These are phyloP conservation scores for Podospora appendiculata DNA, from an alignment of 495 filamentous ascomycete species.

Conservation along the genomic window DNA sequence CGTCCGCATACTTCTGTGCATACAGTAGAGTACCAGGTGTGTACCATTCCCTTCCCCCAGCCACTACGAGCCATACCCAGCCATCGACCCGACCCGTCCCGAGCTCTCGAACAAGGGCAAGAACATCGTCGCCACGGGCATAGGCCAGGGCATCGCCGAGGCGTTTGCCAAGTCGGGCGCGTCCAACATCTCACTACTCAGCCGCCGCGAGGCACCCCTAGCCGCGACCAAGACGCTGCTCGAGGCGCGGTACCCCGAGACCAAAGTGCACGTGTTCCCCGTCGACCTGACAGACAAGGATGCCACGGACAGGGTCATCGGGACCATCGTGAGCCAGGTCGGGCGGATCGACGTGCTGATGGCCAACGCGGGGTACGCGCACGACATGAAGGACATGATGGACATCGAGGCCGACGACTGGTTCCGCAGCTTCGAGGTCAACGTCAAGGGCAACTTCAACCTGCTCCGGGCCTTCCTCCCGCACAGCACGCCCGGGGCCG, in stretches of 20 bases:
- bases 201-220: slow-evolving; percentile 11
- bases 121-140: slow-evolving; percentile 37
- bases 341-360: slow-evolving; percentile 26
- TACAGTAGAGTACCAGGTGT: too few relatives aligned
- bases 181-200: slow-evolving; percentile 17
- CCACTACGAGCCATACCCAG: slow-evolving; percentile 20
- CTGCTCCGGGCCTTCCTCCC: slow-evolving; percentile 22
- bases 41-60: too few relatives aligned
- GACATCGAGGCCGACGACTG: slow-evolving; percentile 18
- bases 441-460: slow-evolving; percentile 27
- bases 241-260: background rate
- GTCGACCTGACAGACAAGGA: background rate
- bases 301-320: background rate
- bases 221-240: background rate
- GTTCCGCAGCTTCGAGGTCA: slow-evolving; percentile 22
- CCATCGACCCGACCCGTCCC: slow-evolving; percentile 25
- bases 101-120: slow-evolving; percentile 31
- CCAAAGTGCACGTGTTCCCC: background rate
- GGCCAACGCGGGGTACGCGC: slow-evolving; percentile 23
- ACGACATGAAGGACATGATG: slow-evolving; percentile 11
- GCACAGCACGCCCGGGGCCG: background rate
- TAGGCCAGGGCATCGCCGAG: slow-evolving; percentile 23
- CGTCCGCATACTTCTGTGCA: background rate
- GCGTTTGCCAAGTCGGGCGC: slow-evolving; percentile 24
- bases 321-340: background rate